These are phyloP conservation scores for Rhytidiadelphus loreus DNA, from an alignment of 225 moss, liverwort and hornwort genomes.

Conservation along the genomic window DNA sequence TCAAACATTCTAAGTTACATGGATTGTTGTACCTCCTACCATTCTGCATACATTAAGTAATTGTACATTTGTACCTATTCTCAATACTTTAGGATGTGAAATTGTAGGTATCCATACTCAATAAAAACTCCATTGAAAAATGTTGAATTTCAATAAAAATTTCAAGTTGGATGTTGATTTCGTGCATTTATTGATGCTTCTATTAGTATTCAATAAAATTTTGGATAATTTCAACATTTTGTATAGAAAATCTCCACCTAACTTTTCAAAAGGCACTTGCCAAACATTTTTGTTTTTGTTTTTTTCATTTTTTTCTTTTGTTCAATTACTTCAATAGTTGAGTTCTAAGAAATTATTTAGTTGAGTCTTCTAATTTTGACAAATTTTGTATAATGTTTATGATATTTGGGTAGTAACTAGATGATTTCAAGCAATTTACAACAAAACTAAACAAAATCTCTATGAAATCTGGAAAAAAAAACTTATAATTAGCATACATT, in stretches of 20 bases:
- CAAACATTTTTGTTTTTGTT: fast-evolving
- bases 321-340: not conserved
- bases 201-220: fast-evolving
- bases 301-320: not conserved
- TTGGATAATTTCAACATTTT: not conserved
- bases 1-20: not conserved
- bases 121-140: not conserved
- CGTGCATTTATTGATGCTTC: not conserved
- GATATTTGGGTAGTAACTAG: not conserved
- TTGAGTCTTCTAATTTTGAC: not conserved
- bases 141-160: not conserved
- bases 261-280: too few relatives aligned
- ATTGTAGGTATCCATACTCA: not conserved
- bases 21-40: not conserved
- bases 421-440: not conserved
- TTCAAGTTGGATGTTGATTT: not conserved
- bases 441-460: not conserved
- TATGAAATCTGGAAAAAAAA: not conserved
- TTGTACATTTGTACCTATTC: not conserved
- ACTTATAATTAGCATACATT: not conserved
- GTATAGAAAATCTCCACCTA: not conserved
- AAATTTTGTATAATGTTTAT: not conserved
- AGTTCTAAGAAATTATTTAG: not conserved
- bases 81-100: not conserved
- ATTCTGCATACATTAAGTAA: not conserved